A percentile compares a stretch with the other conserved stretches of the same genome.
Evolutionary conservation across 768 basidiomycete genomes (phyloP).

Genomic region (Podaxis sp.): DNA sequence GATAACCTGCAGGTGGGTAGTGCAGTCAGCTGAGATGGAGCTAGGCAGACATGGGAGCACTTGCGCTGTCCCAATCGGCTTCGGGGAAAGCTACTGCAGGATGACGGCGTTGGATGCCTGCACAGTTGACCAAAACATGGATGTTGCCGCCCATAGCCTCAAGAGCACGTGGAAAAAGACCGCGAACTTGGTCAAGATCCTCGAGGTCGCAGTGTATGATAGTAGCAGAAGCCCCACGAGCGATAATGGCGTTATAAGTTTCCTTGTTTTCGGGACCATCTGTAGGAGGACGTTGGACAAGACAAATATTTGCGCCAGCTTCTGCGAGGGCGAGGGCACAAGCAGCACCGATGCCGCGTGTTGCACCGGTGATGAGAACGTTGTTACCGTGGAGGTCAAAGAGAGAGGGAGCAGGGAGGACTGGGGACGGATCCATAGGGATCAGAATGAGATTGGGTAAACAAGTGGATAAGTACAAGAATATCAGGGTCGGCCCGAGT

Average conservation of each 20-base stretch:
- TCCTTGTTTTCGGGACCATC: slow-evolving; percentile 10
- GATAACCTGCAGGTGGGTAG: slow-evolving; percentile 50
- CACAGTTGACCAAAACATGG: slow-evolving; percentile 69
- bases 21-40: slow-evolving; percentile 4
- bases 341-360: slow-evolving; percentile 58
- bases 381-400: slow-evolving; percentile 66
- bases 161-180: slow-evolving; percentile 37
- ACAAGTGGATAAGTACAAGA: slow-evolving; percentile 6
- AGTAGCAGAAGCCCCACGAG: slow-evolving; percentile 18
- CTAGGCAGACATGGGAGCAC: slow-evolving; percentile 13
- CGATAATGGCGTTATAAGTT: slow-evolving; percentile 28
- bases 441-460: slow-evolving; percentile 6
- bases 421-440: slow-evolving; percentile 52
- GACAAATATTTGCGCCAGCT: slow-evolving; percentile 44
- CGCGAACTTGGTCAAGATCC: slow-evolving; percentile 35
- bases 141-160: slow-evolving; percentile 35
- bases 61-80: slow-evolving; percentile 63
- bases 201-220: slow-evolving; percentile 38
- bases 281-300: slow-evolving; percentile 33
- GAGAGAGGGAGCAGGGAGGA: slow-evolving; percentile 45
- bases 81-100: slow-evolving; percentile 63
- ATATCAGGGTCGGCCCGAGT: slow-evolving; percentile 15
- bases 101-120: slow-evolving; percentile 54
- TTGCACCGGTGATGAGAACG: slow-evolving; percentile 77
- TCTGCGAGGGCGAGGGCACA: slow-evolving; percentile 45